Evolutionary conservation across 139 green algal genomes (phyloP).

Genomic region (Mesotaenium endlicherianum): DNA sequence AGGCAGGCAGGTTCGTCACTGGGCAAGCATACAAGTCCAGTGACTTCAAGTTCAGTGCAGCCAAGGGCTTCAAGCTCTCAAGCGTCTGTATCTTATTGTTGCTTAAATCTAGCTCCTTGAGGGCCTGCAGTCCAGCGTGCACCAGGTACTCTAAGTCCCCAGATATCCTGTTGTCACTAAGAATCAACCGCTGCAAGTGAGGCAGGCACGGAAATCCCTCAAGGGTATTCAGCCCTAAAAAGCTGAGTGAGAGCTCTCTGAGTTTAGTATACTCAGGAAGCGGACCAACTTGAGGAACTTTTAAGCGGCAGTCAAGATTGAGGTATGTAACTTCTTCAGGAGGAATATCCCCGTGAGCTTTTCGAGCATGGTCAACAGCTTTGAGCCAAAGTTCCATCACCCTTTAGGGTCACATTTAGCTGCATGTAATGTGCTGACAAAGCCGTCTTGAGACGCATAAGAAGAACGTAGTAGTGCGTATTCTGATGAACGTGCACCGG

Average conservation of each 20-base stretch:
- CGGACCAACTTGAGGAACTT: background rate
- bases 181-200: conserved; percentile 26
- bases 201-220: conserved; percentile 45
- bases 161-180: conserved; percentile 54
- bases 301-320: conserved; percentile 16
- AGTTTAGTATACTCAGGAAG: conserved; percentile 13
- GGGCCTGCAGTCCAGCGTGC: background rate
- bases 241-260: conserved; percentile 25
- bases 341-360: too few species aligned
- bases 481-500: too few species aligned
- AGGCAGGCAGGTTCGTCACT: conserved; percentile 20
- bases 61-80: conserved; percentile 40
- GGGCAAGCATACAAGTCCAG: conserved; percentile 51
- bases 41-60: conserved; percentile 24
- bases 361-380: too few species aligned
- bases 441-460: too few species aligned
- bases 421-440: too few species aligned
- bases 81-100: conserved; percentile 51
- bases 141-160: conserved; percentile 44
- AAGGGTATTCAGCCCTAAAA: conserved; percentile 21
- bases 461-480: too few species aligned
- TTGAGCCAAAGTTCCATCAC: too few species aligned
- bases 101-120: conserved; percentile 41
- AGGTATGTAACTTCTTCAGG: too few species aligned
- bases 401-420: too few species aligned